Conservation (phyloP, 2,329 filamentous ascomycete genomes). For the Colletotrichum tropicicola region DNA sequence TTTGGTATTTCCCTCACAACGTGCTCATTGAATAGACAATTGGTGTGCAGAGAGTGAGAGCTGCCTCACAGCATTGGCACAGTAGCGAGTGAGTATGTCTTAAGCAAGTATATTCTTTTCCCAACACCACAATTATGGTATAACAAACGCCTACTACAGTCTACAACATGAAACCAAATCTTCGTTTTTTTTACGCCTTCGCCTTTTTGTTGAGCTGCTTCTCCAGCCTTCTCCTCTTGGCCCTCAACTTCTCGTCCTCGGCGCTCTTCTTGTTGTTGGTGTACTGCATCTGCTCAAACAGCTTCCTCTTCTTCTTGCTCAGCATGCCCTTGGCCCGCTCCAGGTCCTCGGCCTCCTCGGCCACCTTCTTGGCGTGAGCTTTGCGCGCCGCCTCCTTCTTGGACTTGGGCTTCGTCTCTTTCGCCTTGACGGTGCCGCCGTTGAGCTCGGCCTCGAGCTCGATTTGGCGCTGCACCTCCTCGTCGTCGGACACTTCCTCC, state of each 20-base stretch:
- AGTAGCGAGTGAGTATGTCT: not conserved
- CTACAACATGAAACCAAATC: conserved; percentile 7
- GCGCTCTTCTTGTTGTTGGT: conserved; percentile 92
- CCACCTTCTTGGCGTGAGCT: conserved; percentile 74
- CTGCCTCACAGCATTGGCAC: not conserved
- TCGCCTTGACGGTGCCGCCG: conserved; percentile 68
- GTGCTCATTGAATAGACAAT: too few species aligned
- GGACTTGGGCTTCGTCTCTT: conserved; percentile 60
- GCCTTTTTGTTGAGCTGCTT: conserved; percentile 59
- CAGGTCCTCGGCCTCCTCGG: conserved; percentile 84
- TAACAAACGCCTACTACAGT: conserved; percentile 30
- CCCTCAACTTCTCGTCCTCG: conserved; percentile 85
- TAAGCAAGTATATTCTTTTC: conserved; percentile 22
- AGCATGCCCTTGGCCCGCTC: conserved; percentile 98
- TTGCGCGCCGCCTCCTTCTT: conserved; percentile 78
- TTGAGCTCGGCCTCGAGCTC: conserved; percentile 93
- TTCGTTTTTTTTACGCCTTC: conserved; percentile 18
- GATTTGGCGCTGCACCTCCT: conserved; percentile 79
- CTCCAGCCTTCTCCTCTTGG: conserved; percentile 92
- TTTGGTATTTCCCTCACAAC: too few species aligned
- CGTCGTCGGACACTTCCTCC: conserved; percentile 60
- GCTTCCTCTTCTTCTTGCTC: conserved; percentile 95
- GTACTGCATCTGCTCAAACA: conserved; percentile 97
- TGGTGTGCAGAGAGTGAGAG: too few species aligned
- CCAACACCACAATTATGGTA: conserved; percentile 32